Conservation (phyloP, 768 basidiomycete genomes). For the Phanerodontia chrysosporium region DNA sequence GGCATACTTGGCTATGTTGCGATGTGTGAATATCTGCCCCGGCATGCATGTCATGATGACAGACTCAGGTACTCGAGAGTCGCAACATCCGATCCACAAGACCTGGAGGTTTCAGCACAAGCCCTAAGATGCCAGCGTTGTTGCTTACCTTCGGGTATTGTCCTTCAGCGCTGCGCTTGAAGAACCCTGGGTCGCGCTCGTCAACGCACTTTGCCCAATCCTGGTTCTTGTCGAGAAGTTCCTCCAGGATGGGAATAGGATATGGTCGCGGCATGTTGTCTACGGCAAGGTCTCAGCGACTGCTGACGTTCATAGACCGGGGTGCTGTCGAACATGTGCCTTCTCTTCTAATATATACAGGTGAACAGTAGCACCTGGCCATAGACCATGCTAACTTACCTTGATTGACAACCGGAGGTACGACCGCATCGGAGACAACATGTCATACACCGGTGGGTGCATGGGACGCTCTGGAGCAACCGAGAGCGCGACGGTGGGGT, state of each 20-base stretch:
- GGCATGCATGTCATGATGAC: slow-evolving; percentile 62
- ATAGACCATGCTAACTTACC: too few relatives aligned
- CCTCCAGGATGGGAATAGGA: background rate
- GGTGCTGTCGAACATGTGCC: too few relatives aligned
- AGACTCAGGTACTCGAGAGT: slow-evolving; percentile 79
- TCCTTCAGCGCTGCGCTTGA: background rate
- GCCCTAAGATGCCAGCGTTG: background rate
- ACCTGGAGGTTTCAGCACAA: slow-evolving; percentile 34
- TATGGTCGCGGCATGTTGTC: background rate
- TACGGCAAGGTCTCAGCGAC: background rate
- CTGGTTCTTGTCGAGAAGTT: slow-evolving; percentile 7
- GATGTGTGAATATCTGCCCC: slow-evolving; percentile 75
- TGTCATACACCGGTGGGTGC: background rate
- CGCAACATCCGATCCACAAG: slow-evolving; percentile 79
- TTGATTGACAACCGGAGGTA: too few relatives aligned
- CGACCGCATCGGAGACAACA: background rate
- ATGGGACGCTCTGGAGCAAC: background rate
- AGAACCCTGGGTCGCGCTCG: slow-evolving; percentile 2
- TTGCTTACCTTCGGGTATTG: slow-evolving; percentile 10
- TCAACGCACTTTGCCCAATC: slow-evolving; percentile 7
- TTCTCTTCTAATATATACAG: too few relatives aligned
- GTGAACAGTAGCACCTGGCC: too few relatives aligned
- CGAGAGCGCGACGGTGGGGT: too few relatives aligned
- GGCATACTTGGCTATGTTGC: slow-evolving; percentile 82
- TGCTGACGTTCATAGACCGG: background rate